Conservation (phyloP, 306 rosid genomes). For the Cicer cuneatum region DNA sequence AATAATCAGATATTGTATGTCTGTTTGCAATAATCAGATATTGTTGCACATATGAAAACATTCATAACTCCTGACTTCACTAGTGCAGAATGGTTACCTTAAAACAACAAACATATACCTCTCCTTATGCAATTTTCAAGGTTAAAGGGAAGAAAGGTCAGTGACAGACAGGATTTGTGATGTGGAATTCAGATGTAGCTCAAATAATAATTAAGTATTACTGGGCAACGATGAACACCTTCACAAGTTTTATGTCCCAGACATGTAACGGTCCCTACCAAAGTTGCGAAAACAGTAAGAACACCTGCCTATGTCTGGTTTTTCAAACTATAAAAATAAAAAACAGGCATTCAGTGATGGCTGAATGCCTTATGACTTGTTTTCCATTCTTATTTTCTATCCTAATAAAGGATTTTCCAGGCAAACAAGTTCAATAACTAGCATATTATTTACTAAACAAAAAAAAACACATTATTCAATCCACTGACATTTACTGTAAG, state of each 20-base stretch:
- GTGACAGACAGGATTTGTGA: neutral
- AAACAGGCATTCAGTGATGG: neutral
- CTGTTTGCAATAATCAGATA: neutral
- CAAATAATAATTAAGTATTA: constrained; percentile 51
- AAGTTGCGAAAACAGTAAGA: neutral
- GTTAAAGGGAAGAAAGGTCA: neutral
- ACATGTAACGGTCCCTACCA: constrained; percentile 45
- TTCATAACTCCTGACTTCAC: neutral
- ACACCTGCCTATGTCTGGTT: constrained; percentile 48
- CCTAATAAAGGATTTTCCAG: neutral
- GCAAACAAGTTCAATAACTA: neutral
- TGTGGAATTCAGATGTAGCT: constrained; percentile 64
- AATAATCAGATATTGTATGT: neutral
- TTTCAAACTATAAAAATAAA: neutral
- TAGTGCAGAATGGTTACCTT: neutral
- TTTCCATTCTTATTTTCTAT: neutral
- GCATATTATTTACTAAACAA: neutral
- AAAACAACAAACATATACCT: neutral
- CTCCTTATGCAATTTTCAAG: neutral
- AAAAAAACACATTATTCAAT: neutral
- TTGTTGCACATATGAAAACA: neutral
- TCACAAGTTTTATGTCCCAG: constrained; percentile 47
- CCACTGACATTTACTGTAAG: neutral
- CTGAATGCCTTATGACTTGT: neutral
- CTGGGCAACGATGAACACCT: constrained; percentile 61